Evolutionary conservation across 768 basidiomycete species (phyloP).

Genomic region (Macrolepiota fuliginosa): DNA sequence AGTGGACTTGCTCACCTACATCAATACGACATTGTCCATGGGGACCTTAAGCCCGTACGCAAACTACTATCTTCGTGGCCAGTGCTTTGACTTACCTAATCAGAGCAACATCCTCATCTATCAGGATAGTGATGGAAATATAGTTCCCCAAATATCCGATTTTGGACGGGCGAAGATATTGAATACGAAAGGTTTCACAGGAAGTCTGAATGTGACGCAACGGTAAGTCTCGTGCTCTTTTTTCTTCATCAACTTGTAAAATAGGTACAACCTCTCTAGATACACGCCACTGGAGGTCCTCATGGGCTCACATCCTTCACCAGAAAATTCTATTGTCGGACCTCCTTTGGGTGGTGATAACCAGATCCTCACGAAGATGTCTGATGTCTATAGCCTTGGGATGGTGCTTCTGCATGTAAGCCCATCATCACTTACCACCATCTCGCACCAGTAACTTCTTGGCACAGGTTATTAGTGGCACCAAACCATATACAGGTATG

Average conservation of each 20-base stretch:
- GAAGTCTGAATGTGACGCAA: background rate
- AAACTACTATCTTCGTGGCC: background rate
- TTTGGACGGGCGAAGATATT: slow-evolving; percentile 6
- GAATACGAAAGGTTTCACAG: background rate
- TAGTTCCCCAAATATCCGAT: background rate
- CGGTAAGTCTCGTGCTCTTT: background rate
- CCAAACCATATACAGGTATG: background rate
- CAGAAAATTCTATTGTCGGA: background rate
- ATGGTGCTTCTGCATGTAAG: slow-evolving; percentile 7
- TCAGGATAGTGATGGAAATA: background rate
- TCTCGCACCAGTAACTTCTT: background rate
- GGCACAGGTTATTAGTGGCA: background rate
- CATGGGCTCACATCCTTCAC: background rate
- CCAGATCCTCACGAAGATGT: background rate
- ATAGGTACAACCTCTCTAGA: background rate
- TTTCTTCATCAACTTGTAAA: background rate
- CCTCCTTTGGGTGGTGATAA: background rate
- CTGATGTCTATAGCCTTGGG: slow-evolving; percentile 6
- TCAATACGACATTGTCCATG: background rate
- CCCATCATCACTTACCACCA: background rate
- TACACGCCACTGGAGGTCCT: slow-evolving; percentile 4
- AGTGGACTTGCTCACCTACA: slow-evolving; percentile 7
- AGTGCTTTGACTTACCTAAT: background rate
- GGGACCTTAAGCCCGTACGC: slow-evolving; percentile 8
- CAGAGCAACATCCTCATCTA: slow-evolving; percentile 1